phyloP scores from a whole-genome alignment of 2,329 filamentous ascomycete species.

The Ophiostoma himal-ulmi region DNA sequence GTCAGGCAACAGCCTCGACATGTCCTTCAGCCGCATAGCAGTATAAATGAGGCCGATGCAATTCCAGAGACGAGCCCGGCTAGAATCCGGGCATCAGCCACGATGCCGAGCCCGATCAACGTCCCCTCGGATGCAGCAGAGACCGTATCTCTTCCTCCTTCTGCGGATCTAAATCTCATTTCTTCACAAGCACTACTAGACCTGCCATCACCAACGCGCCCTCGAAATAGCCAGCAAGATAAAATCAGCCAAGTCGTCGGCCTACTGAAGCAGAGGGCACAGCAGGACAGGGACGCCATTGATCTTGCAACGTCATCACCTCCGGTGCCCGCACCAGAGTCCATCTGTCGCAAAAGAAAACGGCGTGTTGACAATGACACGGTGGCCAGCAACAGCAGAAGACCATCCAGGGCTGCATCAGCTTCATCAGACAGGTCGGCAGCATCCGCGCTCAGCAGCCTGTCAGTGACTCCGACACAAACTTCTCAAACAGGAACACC shows the following conservation, averaged over 20 bases:
- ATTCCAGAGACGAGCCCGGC: constrained; percentile 29
- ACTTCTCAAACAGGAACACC: constrained; percentile 22
- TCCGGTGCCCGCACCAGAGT: constrained; percentile 1
- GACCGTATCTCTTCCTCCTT: background rate
- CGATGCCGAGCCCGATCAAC: background rate
- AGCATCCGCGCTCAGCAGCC: constrained; percentile 37
- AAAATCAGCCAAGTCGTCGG: background rate
- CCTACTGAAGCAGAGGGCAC: background rate
- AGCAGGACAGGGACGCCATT: background rate
- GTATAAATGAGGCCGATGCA: constrained; percentile 23
- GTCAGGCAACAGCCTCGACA: too few relatives aligned
- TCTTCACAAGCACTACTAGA: background rate
- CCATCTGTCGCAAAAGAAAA: background rate
- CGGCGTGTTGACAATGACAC: background rate
- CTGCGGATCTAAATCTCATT: background rate
- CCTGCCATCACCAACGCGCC: background rate
- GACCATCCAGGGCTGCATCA: background rate
- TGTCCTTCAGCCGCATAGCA: constrained; percentile 12
- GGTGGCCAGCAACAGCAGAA: background rate
- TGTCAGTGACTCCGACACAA: constrained; percentile 36
- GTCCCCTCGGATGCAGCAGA: constrained; percentile 14
- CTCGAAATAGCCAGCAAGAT: background rate
- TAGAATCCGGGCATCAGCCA: background rate
- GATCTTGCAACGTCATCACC: constrained; percentile 15
- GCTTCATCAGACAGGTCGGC: constrained; percentile 25